These are phyloP conservation scores for Pleurotus cornucopiae DNA, from an alignment of 768 basidiomycete genomes.

Conservation along the genomic window DNA sequence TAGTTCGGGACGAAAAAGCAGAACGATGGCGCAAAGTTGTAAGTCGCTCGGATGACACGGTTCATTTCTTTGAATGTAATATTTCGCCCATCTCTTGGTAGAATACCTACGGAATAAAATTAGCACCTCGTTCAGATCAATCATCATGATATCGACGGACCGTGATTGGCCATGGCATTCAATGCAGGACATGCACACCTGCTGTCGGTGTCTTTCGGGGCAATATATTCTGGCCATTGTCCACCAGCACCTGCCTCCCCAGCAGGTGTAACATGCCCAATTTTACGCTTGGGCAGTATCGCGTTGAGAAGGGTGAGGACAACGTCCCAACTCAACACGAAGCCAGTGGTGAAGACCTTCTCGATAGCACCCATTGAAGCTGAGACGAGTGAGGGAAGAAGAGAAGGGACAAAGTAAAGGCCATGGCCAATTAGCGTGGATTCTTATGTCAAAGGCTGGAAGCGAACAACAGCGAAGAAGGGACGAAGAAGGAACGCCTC, in stretches of 20 bases:
- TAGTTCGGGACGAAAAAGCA: slow-evolving; percentile 61
- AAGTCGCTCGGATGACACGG: slow-evolving; percentile 45
- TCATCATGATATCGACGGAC: slow-evolving; percentile 38
- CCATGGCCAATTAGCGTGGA: too few species aligned
- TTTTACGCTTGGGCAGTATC: slow-evolving; percentile 40
- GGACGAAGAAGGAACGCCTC: neutral
- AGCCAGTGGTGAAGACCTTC: neutral
- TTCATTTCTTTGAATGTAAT: slow-evolving; percentile 57
- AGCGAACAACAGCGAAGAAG: neutral
- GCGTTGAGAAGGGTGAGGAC: slow-evolving; percentile 48
- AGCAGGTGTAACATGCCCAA: slow-evolving; percentile 52
- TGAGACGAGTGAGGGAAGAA: neutral
- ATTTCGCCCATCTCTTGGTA: slow-evolving; percentile 62
- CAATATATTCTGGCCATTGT: slow-evolving; percentile 63
- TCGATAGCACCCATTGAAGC: neutral
- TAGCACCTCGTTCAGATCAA: slow-evolving; percentile 8
- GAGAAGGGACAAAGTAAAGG: neutral
- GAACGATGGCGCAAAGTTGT: slow-evolving; percentile 69
- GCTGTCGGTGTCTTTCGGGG: slow-evolving; percentile 61
- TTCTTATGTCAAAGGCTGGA: neutral
- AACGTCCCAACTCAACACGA: slow-evolving; percentile 47
- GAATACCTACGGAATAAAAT: slow-evolving; percentile 43
- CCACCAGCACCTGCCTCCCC: slow-evolving; percentile 57
- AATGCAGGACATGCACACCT: slow-evolving; percentile 70
- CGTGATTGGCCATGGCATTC: slow-evolving; percentile 83